Conservation (phyloP, 2,329 filamentous ascomycete species). For the Neurospora crassa region DNA sequence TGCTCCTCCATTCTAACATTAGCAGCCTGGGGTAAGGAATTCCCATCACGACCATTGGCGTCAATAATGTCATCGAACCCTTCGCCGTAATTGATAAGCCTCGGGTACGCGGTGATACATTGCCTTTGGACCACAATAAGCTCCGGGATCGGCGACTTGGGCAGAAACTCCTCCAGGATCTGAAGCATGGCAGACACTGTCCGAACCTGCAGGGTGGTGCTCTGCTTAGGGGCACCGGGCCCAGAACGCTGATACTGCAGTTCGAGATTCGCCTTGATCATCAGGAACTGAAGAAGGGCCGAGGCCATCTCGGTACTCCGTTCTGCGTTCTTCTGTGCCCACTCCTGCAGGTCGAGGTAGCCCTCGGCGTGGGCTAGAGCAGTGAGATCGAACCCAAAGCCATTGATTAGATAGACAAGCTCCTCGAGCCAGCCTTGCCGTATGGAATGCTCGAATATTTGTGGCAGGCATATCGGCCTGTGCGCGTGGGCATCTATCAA, state of each 20-base stretch:
- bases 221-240: conserved; percentile 38
- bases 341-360: conserved; percentile 70
- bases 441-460: conserved; percentile 70
- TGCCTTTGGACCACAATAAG: conserved; percentile 74
- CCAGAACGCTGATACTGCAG: conserved; percentile 54
- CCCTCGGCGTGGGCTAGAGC: conserved; percentile 75
- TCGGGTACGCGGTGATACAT: conserved; percentile 86
- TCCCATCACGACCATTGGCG: conserved; percentile 70
- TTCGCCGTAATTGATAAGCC: conserved; percentile 92
- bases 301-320: conserved; percentile 58
- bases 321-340: conserved; percentile 64
- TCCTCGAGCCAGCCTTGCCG: conserved; percentile 79
- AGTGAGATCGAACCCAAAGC: conserved; percentile 79
- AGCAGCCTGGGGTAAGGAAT: conserved; percentile 66
- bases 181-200: conserved; percentile 74
- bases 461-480: conserved; percentile 55
- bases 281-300: conserved; percentile 69
- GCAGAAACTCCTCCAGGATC: conserved; percentile 64
- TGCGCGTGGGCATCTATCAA: conserved; percentile 68
- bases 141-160: conserved; percentile 51
- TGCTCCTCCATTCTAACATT: conserved; percentile 93
- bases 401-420: conserved; percentile 67
- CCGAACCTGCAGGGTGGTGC: conserved; percentile 70
- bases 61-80: conserved; percentile 89
- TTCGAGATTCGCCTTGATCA: conserved; percentile 78